Conservation (phyloP, 2,329 filamentous ascomycete species). For the Rugonectria rugulosa region DNA sequence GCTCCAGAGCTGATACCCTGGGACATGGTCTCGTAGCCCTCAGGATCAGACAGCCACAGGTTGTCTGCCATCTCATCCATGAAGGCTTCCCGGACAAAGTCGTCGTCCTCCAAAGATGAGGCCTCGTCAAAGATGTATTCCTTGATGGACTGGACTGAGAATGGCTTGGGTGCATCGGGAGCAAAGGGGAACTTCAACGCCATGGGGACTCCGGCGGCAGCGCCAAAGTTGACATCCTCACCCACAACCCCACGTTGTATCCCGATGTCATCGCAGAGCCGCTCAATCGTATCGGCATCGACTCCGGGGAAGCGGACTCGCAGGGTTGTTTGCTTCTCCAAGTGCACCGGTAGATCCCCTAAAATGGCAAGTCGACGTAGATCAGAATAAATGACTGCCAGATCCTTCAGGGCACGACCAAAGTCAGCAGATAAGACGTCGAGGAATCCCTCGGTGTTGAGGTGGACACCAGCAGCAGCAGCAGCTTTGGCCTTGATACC, state of each 20-base stretch:
- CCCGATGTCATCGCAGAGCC: conserved; percentile 86
- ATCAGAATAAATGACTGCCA: conserved; percentile 81
- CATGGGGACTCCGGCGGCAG: conserved; percentile 71
- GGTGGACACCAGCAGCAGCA: conserved; percentile 60
- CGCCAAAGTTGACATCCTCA: conserved; percentile 79
- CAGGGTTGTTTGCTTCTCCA: conserved; percentile 72
- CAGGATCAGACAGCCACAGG: conserved; percentile 57
- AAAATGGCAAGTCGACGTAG: conserved; percentile 77
- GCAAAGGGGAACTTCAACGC: conserved; percentile 89
- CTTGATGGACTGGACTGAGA: conserved; percentile 55
- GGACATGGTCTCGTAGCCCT: conserved; percentile 61
- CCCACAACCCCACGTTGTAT: conserved; percentile 79
- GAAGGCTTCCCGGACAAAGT: conserved; percentile 50
- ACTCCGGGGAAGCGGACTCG: conserved; percentile 92
- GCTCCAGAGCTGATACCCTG: conserved; percentile 54
- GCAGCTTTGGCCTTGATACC: conserved; percentile 50
- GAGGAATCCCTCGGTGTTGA: conserved; percentile 85
- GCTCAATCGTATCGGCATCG: conserved; percentile 81
- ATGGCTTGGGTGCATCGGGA: conserved; percentile 55
- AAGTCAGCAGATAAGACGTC: conserved; percentile 90
- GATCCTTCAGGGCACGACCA: conserved; percentile 82
- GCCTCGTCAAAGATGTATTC: conserved; percentile 51
- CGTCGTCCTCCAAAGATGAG: conserved; percentile 45
- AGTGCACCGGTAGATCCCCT: conserved; percentile 82
- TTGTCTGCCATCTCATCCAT: conserved; percentile 54